Conservation (phyloP, 75 land plant species). For the Selaginella tamariscina region DNA sequence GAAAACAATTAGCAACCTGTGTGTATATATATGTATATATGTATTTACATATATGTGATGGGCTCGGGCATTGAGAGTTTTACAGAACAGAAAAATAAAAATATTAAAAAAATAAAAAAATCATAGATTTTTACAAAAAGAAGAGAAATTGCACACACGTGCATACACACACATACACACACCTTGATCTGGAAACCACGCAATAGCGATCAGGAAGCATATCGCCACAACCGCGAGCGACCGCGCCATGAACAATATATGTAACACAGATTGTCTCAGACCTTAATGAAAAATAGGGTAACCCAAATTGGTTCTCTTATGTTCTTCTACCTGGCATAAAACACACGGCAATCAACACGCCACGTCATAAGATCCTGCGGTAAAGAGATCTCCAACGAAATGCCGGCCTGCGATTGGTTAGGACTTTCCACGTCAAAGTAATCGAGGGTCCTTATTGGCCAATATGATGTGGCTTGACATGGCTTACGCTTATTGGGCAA, state of each 20-base stretch:
- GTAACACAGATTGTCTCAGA: background rate
- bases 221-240: slow-evolving; percentile 15
- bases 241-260: slow-evolving; percentile 15
- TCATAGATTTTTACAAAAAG: background rate
- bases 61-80: slow-evolving; percentile 36
- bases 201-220: slow-evolving; percentile 18
- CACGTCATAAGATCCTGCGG: background rate
- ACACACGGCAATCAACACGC: background rate
- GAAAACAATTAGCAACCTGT: too few relatives aligned
- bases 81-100: slow-evolving; percentile 3
- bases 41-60: too few relatives aligned
- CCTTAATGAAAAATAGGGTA: background rate
- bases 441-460: background rate
- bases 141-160: background rate
- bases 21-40: too few relatives aligned
- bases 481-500: background rate
- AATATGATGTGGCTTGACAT: too few relatives aligned
- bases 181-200: slow-evolving; percentile 44
- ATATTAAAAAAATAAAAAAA: background rate
- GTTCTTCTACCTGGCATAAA: background rate
- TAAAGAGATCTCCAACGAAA: background rate
- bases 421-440: background rate
- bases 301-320: background rate
- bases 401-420: slow-evolving; percentile 7
- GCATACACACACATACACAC: background rate